phyloP scores from a whole-genome alignment of 306 rosid genomes.

The Cucurbita argyrosperma region DNA sequence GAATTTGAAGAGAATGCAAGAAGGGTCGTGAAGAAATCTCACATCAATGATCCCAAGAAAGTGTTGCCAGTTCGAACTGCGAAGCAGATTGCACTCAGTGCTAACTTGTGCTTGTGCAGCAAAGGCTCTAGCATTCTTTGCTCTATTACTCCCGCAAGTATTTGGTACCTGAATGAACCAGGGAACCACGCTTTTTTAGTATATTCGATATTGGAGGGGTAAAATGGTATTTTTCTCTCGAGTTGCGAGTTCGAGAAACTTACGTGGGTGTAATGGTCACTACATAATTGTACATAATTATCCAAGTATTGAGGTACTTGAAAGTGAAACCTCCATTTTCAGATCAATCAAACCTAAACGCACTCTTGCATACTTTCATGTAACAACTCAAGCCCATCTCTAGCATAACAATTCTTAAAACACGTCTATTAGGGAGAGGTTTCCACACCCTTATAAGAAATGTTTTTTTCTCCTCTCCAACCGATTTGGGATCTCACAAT shows the following conservation, averaged over 20 bases:
- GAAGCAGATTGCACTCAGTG: constrained; percentile 29
- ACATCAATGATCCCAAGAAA: constrained; percentile 42
- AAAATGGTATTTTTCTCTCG: background rate
- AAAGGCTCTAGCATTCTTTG: constrained; percentile 40
- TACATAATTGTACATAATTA: too few relatives aligned
- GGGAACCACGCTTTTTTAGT: too few relatives aligned
- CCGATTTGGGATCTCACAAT: too few relatives aligned
- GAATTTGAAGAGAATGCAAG: background rate
- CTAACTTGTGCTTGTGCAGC: constrained; percentile 29
- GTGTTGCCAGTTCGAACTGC: constrained; percentile 42
- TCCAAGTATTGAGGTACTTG: too few relatives aligned
- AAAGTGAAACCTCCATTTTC: background rate
- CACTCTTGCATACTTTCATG: too few relatives aligned
- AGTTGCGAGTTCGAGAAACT: background rate
- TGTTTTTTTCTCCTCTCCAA: too few relatives aligned
- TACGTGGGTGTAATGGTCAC: background rate
- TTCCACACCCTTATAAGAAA: too few relatives aligned
- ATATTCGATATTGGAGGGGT: too few relatives aligned
- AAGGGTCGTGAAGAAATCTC: background rate
- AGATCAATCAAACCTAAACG: background rate
- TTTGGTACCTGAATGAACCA: constrained; percentile 24
- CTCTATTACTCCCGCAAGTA: constrained; percentile 35
- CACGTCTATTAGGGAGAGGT: too few relatives aligned
- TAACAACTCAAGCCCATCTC: too few relatives aligned
- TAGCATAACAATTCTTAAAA: too few relatives aligned